A percentile compares a stretch with the other conserved stretches of the same genome.
Evolutionary conservation across 345 rosid genomes (phyloP).

Genomic region (Arabidopsis arenosa): DNA sequence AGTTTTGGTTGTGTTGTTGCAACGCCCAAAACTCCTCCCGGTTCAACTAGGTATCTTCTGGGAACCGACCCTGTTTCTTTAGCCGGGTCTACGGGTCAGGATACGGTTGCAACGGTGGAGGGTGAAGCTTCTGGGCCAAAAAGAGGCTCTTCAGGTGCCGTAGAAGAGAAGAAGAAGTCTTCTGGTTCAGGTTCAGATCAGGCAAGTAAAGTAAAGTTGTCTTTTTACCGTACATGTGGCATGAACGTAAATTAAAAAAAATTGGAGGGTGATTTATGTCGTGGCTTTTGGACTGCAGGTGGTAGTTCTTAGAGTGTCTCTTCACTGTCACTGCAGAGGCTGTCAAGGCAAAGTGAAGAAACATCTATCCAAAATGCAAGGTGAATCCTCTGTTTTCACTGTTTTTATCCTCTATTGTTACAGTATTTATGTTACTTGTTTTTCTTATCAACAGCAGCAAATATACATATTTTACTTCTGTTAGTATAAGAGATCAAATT

Average conservation of each 20-base stretch:
- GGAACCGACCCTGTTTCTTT: conserved; percentile 49
- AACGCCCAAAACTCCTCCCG: conserved; percentile 57
- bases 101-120: conserved; percentile 44
- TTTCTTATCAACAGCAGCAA: background rate
- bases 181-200: conserved; percentile 41
- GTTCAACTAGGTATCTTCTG: conserved; percentile 71
- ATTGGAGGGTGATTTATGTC: conserved; percentile 16
- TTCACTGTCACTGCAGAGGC: conserved; percentile 79
- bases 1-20: conserved; percentile 44
- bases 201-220: conserved; percentile 41
- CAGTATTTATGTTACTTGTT: background rate
- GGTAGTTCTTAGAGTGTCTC: conserved; percentile 85
- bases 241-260: conserved; percentile 24
- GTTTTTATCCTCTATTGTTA: background rate
- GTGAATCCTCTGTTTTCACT: conserved; percentile 39
- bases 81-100: conserved; percentile 52
- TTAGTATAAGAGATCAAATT: background rate
- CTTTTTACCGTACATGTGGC: conserved; percentile 30
- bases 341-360: conserved; percentile 88
- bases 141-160: conserved; percentile 1
- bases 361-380: conserved; percentile 93
- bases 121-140: conserved; percentile 27
- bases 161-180: conserved; percentile 35
- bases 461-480: background rate
- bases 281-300: conserved; percentile 51